Percentiles rank a stretch among this genome's conserved stretches.
Evolutionary conservation across 2,329 filamentous ascomycete genomes (phyloP).

Genomic region (Fusarium tupiense): DNA sequence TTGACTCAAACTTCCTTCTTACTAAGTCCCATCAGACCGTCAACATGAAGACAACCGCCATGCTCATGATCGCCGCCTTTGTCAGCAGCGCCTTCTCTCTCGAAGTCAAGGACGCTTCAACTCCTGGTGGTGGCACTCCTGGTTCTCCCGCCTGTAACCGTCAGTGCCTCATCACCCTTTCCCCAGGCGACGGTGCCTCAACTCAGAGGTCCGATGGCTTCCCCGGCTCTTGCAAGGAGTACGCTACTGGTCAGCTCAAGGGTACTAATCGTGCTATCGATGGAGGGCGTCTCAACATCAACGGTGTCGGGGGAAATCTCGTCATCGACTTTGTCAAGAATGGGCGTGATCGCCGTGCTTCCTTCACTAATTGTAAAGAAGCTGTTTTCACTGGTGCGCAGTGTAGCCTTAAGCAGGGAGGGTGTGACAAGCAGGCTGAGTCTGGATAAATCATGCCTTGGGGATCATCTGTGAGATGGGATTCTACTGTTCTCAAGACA

Average conservation of each 20-base stretch:
- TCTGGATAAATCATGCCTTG: fast-evolving
- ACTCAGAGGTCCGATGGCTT: background rate
- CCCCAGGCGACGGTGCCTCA: background rate
- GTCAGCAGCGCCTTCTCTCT: background rate
- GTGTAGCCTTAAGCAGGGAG: background rate
- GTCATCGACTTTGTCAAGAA: background rate
- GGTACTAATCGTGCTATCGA: background rate
- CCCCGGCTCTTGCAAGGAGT: background rate
- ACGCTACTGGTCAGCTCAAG: background rate
- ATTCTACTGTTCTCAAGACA: background rate
- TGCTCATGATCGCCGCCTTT: background rate
- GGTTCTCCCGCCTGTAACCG: background rate
- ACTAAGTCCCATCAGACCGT: background rate
- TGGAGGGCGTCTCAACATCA: background rate
- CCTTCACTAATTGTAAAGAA: background rate
- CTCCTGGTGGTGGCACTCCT: background rate
- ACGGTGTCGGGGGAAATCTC: background rate
- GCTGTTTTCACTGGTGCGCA: background rate
- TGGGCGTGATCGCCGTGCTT: background rate
- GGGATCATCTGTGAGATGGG: fast-evolving
- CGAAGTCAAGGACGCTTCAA: background rate
- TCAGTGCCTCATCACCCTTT: background rate
- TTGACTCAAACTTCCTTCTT: fast-evolving
- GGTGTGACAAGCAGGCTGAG: background rate
- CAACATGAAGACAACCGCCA: background rate